Percentiles rank a stretch among this genome's conserved stretches.
phyloP scores from a whole-genome alignment of 352 stramenopile genomes.

The Globisporangium canariense region DNA sequence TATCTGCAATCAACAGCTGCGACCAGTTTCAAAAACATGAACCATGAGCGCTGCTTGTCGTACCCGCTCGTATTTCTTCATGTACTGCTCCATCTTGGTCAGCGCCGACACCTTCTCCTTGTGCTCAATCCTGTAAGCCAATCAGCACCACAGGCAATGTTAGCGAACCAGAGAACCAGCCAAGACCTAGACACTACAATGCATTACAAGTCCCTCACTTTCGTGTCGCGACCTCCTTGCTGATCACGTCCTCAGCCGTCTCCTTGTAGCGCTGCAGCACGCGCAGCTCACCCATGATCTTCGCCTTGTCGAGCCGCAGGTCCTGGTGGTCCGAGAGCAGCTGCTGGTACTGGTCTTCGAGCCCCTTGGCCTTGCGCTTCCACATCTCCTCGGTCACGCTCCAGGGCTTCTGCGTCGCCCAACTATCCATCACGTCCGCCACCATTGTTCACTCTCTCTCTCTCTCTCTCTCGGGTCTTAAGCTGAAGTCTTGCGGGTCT shows the following conservation, averaged over 20 bases:
- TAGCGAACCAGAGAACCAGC: background rate
- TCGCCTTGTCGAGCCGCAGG: conserved; percentile 61
- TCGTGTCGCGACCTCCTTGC: conserved; percentile 42
- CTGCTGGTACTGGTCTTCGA: conserved; percentile 70
- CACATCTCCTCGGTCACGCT: conserved; percentile 75
- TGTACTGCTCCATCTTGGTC: conserved; percentile 74
- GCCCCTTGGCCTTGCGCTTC: conserved; percentile 64
- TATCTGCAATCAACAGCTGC: background rate
- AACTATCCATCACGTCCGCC: conserved; percentile 48
- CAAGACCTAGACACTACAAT: background rate
- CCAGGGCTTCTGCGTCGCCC: conserved; percentile 53
- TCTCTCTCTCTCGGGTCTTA: background rate
- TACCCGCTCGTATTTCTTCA: conserved; percentile 77
- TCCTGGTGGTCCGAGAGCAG: conserved; percentile 68
- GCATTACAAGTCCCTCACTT: conserved; percentile 30
- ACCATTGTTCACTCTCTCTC: conserved; percentile 14
- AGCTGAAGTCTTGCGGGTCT: background rate
- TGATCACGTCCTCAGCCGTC: conserved; percentile 62
- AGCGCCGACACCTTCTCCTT: conserved; percentile 65
- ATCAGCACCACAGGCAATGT: background rate
- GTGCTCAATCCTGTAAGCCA: conserved; percentile 37
- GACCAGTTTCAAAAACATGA: background rate
- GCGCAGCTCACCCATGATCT: conserved; percentile 59
- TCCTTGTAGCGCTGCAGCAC: conserved; percentile 77
- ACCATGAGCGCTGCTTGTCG: too few relatives aligned